These are phyloP conservation scores for Mycena crocata DNA, from an alignment of 768 basidiomycete genomes.

Conservation along the genomic window DNA sequence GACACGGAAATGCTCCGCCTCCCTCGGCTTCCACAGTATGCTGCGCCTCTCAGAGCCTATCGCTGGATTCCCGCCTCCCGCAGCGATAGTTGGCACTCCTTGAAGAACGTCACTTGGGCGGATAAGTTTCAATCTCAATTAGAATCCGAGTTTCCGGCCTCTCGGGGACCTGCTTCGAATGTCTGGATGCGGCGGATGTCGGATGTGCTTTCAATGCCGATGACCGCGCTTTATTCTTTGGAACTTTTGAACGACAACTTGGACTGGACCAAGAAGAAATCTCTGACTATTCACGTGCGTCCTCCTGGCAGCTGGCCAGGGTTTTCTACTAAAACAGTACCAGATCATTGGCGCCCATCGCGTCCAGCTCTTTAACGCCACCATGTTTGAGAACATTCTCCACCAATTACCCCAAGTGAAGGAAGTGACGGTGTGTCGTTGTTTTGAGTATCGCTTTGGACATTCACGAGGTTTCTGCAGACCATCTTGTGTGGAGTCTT, in stretches of 20 bases:
- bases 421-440: conserved; percentile 17
- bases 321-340: background rate
- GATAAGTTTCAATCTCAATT: background rate
- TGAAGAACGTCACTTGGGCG: background rate
- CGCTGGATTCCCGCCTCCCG: background rate
- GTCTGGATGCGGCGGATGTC: conserved; percentile 38
- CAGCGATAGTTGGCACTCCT: background rate
- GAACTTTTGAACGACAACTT: conserved; percentile 42
- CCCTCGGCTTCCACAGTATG: background rate
- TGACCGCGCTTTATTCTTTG: conserved; percentile 46
- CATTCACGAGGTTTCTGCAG: conserved; percentile 8
- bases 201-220: conserved; percentile 43
- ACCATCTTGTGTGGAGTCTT: conserved; percentile 29
- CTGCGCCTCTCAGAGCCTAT: background rate
- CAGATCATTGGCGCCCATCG: conserved; percentile 32
- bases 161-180: background rate
- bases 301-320: too few relatives aligned
- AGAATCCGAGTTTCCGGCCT: background rate
- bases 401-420: conserved; percentile 34
- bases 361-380: conserved; percentile 16
- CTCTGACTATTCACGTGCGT: conserved; percentile 44
- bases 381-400: conserved; percentile 35
- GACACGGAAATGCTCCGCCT: background rate
- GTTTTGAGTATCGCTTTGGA: background rate
- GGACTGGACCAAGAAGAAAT: conserved; percentile 42